A percentile compares a stretch with the other conserved stretches of the same genome.
Evolutionary conservation across 1,139 yeast genomes (phyloP).

Genomic region (Pichia sp.): DNA sequence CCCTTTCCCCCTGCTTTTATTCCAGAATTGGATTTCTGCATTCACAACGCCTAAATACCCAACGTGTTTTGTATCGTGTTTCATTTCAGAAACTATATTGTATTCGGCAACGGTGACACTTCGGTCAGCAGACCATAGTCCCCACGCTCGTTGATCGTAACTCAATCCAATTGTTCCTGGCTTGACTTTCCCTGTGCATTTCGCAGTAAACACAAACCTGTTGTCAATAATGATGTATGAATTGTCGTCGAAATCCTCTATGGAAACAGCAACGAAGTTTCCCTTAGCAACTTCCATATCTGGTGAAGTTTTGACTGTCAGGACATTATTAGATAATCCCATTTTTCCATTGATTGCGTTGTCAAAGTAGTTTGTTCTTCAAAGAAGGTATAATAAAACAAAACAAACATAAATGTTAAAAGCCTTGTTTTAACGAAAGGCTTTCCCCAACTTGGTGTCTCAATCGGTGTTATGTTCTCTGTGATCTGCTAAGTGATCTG

Average conservation of each 20-base stretch:
- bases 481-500: too few relatives aligned
- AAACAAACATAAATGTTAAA: too few relatives aligned
- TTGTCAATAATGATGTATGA: slow-evolving; percentile 64
- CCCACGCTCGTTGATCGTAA: slow-evolving; percentile 90
- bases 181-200: slow-evolving; percentile 49
- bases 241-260: slow-evolving; percentile 67
- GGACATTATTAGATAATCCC: slow-evolving; percentile 22
- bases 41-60: slow-evolving; percentile 79
- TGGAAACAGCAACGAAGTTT: slow-evolving; percentile 76
- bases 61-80: slow-evolving; percentile 44
- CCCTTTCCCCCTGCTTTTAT: slow-evolving; percentile 54
- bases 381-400: too few relatives aligned
- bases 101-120: slow-evolving; percentile 62
- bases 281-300: slow-evolving; percentile 63
- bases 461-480: too few relatives aligned
- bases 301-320: slow-evolving; percentile 59
- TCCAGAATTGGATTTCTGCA: slow-evolving; percentile 76
- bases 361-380: background rate
- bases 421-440: too few relatives aligned
- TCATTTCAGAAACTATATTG: slow-evolving; percentile 44
- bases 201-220: slow-evolving; percentile 73
- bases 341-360: background rate
- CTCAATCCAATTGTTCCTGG: slow-evolving; percentile 84
- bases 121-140: slow-evolving; percentile 79
- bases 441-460: too few relatives aligned